Evolutionary conservation across 305 asterid genomes (phyloP).

Genomic region (Rubia peregrina): DNA sequence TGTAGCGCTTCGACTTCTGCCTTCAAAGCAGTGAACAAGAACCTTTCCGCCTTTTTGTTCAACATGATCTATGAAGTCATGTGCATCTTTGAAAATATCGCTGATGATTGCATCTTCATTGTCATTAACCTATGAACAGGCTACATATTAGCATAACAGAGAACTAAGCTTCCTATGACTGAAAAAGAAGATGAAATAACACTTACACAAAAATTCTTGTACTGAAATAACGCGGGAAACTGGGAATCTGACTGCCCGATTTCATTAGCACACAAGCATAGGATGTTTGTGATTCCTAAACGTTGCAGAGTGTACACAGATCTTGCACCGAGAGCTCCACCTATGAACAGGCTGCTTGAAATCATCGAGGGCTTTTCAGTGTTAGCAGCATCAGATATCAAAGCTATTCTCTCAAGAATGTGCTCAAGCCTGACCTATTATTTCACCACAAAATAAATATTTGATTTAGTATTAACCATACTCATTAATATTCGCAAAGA

Average conservation of each 20-base stretch:
- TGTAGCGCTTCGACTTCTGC: constrained; percentile 95
- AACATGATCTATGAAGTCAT: constrained; percentile 67
- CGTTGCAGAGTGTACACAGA: constrained; percentile 83
- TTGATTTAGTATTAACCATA: neutral
- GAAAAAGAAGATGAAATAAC: constrained; percentile 4
- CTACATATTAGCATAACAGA: neutral
- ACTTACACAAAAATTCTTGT: constrained; percentile 83
- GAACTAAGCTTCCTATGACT: neutral
- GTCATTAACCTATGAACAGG: constrained; percentile 56
- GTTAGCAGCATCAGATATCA: constrained; percentile 90
- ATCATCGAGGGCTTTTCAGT: constrained; percentile 80
- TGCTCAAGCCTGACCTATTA: constrained; percentile 96
- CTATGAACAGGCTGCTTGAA: constrained; percentile 55
- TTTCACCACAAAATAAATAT: neutral
- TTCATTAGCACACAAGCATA: constrained; percentile 92
- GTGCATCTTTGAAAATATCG: constrained; percentile 79
- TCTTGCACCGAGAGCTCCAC: constrained; percentile 96
- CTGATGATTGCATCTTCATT: constrained; percentile 67
- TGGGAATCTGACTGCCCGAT: constrained; percentile 96
- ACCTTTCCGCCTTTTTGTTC: constrained; percentile 75
- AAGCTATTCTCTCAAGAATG: constrained; percentile 78
- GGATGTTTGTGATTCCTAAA: constrained; percentile 74
- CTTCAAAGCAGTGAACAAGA: constrained; percentile 97
- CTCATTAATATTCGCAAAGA: neutral
- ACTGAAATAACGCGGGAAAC: constrained; percentile 68